A percentile compares a stretch with the other conserved stretches of the same genome.
Evolutionary conservation across 805 yeast genomes (phyloP).

Genomic region (Torulaspora franciscae): DNA sequence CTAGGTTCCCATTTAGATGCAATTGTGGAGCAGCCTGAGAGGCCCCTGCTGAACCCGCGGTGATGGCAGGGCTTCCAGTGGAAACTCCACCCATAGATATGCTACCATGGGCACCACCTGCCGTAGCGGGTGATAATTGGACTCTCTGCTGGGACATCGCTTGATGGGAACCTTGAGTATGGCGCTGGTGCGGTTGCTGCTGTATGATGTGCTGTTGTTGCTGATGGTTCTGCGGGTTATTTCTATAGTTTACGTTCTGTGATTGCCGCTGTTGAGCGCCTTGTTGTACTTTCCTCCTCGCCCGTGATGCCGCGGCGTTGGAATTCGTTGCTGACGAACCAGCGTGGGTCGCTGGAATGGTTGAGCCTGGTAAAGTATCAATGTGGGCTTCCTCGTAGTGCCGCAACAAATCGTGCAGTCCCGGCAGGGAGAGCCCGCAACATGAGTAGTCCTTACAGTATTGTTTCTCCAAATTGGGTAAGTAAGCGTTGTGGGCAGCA

Average conservation of each 20-base stretch:
- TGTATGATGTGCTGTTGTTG: conserved; percentile 15
- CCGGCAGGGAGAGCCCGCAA: conserved; percentile 89
- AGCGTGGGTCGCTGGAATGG: conserved; percentile 10
- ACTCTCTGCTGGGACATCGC: conserved; percentile 14
- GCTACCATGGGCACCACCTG: conserved; percentile 4
- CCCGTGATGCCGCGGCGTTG: conserved; percentile 8
- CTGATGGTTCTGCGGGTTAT: background rate
- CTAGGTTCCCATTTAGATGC: conserved; percentile 45
- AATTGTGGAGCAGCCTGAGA: conserved; percentile 16
- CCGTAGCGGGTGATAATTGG: conserved; percentile 9
- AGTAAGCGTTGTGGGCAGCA: conserved; percentile 62
- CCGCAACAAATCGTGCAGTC: conserved; percentile 84
- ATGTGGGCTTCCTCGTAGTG: conserved; percentile 98
- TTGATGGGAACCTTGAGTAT: conserved; percentile 5
- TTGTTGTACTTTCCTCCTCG: conserved; percentile 12
- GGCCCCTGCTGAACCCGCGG: conserved; percentile 23
- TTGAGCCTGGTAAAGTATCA: conserved; percentile 47
- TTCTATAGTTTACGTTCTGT: conserved; percentile 13
- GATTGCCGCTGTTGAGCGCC: conserved; percentile 14
- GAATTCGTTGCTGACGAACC: conserved; percentile 5
- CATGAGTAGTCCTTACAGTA: conserved; percentile 96
- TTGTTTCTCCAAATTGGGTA: conserved; percentile 91
- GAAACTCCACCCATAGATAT: conserved; percentile 3
- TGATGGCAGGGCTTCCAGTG: conserved; percentile 4
- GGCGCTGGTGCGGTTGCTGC: conserved; percentile 19